phyloP scores from a whole-genome alignment of 495 filamentous ascomycete genomes.

The Podospora comata region DNA sequence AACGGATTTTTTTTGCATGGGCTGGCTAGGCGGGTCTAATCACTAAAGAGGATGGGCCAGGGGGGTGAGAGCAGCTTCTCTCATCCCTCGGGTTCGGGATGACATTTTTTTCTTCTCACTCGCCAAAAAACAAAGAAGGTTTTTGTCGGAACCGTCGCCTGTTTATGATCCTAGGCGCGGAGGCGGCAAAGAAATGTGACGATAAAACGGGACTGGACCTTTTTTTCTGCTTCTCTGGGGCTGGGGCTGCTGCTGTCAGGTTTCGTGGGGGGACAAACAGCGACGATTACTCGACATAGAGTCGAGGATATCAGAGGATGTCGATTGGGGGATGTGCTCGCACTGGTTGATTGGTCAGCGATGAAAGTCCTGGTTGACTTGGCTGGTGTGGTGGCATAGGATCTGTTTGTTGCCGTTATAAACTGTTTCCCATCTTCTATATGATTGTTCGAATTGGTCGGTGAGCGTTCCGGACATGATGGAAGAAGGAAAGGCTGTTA shows the following conservation, averaged over 20 bases:
- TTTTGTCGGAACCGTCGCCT: constrained; percentile 14
- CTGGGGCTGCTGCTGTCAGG: neutral
- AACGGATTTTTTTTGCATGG: constrained; percentile 18
- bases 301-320: neutral
- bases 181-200: constrained; percentile 1
- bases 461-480: neutral
- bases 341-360: neutral
- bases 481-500: neutral
- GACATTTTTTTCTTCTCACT: constrained; percentile 13
- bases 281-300: neutral
- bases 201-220: neutral
- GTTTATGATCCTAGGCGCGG: constrained; percentile 25
- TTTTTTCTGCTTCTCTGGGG: neutral
- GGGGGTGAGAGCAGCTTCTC: neutral
- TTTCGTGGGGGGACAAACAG: neutral
- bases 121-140: constrained; percentile 1
- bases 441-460: constrained; percentile 6
- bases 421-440: neutral
- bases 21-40: constrained; percentile 20
- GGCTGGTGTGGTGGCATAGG: neutral
- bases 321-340: neutral
- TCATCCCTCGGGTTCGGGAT: constrained; percentile 18
- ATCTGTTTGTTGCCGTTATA: neutral
- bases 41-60: constrained; percentile 8
- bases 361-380: neutral